A percentile compares a stretch with the other conserved stretches of the same genome.
phyloP scores from a whole-genome alignment of 2,329 filamentous ascomycete species.

The Rachicladosporium sp. region DNA sequence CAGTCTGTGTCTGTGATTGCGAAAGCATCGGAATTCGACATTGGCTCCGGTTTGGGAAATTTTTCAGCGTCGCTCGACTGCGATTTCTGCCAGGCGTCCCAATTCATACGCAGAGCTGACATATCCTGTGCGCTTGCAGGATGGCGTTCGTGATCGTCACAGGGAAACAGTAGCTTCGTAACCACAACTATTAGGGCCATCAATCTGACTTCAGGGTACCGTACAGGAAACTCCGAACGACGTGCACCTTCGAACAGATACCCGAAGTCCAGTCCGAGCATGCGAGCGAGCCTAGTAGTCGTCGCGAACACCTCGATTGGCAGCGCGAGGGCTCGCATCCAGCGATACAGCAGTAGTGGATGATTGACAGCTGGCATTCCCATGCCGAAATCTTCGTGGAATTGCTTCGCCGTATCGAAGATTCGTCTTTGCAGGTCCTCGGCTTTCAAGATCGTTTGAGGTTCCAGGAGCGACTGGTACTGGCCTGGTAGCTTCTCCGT shows the following conservation, averaged over 20 bases:
- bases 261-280: constrained; percentile 39
- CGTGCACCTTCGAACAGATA: no score
- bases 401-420: constrained; percentile 50
- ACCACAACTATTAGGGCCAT: constrained; percentile 60
- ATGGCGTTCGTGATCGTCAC: constrained; percentile 46
- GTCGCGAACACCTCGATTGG: constrained; percentile 57
- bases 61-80: constrained; percentile 6
- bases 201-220: constrained; percentile 64
- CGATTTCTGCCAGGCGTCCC: constrained; percentile 49
- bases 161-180: constrained; percentile 67
- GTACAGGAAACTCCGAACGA: constrained; percentile 21
- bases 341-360: constrained; percentile 54
- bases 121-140: constrained; percentile 43
- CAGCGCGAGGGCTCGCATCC: constrained; percentile 58
- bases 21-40: constrained; percentile 32
- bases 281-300: constrained; percentile 43
- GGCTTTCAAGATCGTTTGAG: constrained; percentile 32
- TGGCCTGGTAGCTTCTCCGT: constrained; percentile 49
- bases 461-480: constrained; percentile 50
- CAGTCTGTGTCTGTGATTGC: constrained; percentile 51
- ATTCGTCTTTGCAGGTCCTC: constrained; percentile 54
- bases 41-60: no score
- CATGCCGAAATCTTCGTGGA: constrained; percentile 56
- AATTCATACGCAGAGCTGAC: constrained; percentile 52
- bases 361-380: constrained; percentile 61